phyloP scores from a whole-genome alignment of 2,329 filamentous ascomycete species.

The Metarhizium album region DNA sequence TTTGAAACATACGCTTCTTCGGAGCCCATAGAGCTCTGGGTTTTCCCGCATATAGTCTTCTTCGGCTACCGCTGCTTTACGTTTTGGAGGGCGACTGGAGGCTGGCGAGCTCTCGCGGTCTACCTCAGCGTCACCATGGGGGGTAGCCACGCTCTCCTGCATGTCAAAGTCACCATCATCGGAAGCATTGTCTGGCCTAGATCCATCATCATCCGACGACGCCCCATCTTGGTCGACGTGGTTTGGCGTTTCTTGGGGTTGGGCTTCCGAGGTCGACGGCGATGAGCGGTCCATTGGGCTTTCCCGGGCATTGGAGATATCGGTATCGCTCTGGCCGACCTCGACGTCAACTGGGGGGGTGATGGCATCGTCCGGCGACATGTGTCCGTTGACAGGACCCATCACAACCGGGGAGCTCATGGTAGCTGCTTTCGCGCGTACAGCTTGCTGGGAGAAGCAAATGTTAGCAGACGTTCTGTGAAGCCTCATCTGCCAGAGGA shows the following conservation, averaged over 20 bases:
- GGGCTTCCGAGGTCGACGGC: conserved; percentile 28
- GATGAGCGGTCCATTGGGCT: conserved; percentile 38
- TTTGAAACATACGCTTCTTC: conserved; percentile 66
- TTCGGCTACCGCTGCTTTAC: conserved; percentile 58
- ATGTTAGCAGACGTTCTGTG: conserved; percentile 21
- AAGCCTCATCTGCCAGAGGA: conserved; percentile 6
- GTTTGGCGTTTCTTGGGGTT: conserved; percentile 30
- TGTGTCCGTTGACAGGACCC: conserved; percentile 56
- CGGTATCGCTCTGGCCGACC: conserved; percentile 45
- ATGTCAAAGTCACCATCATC: conserved; percentile 71
- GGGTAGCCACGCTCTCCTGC: conserved; percentile 43
- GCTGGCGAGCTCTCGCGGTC: conserved; percentile 60
- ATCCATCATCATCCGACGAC: conserved; percentile 35
- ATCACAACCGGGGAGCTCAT: conserved; percentile 53
- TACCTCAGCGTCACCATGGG: conserved; percentile 34
- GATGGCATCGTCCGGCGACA: conserved; percentile 41
- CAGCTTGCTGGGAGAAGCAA: conserved; percentile 34
- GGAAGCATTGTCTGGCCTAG: conserved; percentile 44
- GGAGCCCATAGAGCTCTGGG: conserved; percentile 86
- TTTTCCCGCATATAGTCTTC: conserved; percentile 83
- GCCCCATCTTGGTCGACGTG: conserved; percentile 27
- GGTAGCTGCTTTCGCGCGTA: conserved; percentile 49
- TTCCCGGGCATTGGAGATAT: conserved; percentile 62
- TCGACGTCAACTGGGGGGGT: conserved; percentile 27
- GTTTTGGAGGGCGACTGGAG: conserved; percentile 60